phyloP scores from a whole-genome alignment of 2,329 filamentous ascomycete genomes.

The Pseudogymnoascus sp. region DNA sequence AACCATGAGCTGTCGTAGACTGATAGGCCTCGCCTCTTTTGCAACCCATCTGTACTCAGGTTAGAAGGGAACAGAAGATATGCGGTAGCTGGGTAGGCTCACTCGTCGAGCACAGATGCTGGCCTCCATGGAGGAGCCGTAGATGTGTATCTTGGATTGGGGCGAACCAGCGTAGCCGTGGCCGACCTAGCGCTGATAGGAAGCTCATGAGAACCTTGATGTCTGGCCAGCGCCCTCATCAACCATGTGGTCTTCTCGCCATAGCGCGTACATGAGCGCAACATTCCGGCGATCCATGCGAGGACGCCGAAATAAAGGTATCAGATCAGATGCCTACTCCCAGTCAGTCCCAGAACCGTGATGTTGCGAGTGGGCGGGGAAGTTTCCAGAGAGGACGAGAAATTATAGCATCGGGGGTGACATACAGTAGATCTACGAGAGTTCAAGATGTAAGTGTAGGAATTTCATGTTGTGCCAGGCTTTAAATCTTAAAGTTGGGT shows the following conservation, averaged over 20 bases:
- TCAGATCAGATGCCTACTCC: not conserved
- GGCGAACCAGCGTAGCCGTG: not conserved
- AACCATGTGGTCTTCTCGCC: conserved; percentile 24
- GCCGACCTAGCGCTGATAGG: not conserved
- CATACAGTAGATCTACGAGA: conserved; percentile 2
- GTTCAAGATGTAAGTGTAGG: not conserved
- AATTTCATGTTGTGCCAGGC: not conserved
- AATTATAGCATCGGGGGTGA: not conserved
- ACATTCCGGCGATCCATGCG: conserved; percentile 29
- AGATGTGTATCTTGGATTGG: conserved; percentile 14
- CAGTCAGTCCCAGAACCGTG: not conserved
- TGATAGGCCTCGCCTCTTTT: conserved; percentile 89
- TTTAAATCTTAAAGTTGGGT: not conserved
- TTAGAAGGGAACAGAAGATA: not conserved
- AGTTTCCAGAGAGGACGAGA: not conserved
- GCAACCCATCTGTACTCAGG: conserved; percentile 68
- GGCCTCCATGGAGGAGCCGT: conserved; percentile 48
- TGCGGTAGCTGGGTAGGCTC: conserved; percentile 23
- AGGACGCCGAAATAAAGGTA: not conserved
- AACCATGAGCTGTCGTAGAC: conserved; percentile 90
- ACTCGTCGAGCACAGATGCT: conserved; percentile 58
- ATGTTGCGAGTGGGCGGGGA: not conserved
- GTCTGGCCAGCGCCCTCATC: conserved; percentile 18
- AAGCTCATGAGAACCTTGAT: not conserved
- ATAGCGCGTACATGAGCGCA: conserved; percentile 28